These are phyloP conservation scores for Nannizzia gypsea DNA, from an alignment of 2,329 filamentous ascomycete genomes.

Conservation along the genomic window DNA sequence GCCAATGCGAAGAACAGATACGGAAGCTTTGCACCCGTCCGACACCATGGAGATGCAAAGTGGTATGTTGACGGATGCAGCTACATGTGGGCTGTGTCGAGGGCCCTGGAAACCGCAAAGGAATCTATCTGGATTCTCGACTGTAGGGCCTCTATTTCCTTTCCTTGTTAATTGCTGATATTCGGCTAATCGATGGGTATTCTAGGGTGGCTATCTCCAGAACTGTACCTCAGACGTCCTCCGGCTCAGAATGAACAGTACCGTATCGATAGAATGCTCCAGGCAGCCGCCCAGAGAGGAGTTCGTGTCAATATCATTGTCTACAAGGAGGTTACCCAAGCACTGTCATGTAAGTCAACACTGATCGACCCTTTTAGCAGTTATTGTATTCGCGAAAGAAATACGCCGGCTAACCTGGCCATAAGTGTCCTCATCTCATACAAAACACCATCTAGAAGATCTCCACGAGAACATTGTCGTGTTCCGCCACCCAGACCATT, in stretches of 20 bases:
- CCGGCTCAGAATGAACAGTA: slow-evolving; percentile 74
- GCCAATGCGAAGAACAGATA: slow-evolving; percentile 66
- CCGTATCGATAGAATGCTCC: slow-evolving; percentile 74
- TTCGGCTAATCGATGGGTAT: slow-evolving; percentile 28
- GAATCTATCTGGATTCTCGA: slow-evolving; percentile 93
- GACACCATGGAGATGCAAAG: slow-evolving; percentile 75
- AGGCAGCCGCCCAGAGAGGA: slow-evolving; percentile 77
- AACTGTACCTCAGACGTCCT: slow-evolving; percentile 71
- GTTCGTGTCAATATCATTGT: slow-evolving; percentile 92
- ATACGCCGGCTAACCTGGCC: slow-evolving; percentile 11
- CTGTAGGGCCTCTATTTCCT: slow-evolving; percentile 46
- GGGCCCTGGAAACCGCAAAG: slow-evolving; percentile 75
- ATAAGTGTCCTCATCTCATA: slow-evolving; percentile 59
- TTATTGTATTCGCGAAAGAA: slow-evolving; percentile 9
- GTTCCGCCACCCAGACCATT: slow-evolving; percentile 81
- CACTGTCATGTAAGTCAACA: slow-evolving; percentile 58
- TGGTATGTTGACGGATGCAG: slow-evolving; percentile 96
- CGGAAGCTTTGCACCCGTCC: slow-evolving; percentile 79
- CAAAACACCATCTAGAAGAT: slow-evolving; percentile 89
- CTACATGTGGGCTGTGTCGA: slow-evolving; percentile 90
- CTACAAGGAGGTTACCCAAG: slow-evolving; percentile 80
- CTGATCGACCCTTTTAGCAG: too few relatives aligned
- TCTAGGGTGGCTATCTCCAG: slow-evolving; percentile 82
- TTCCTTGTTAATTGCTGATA: slow-evolving; percentile 49
- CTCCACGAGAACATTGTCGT: slow-evolving; percentile 91